Evolutionary conservation across 139 green algal species (phyloP).

Genomic region (Axilococcus clingmanii): DNA sequence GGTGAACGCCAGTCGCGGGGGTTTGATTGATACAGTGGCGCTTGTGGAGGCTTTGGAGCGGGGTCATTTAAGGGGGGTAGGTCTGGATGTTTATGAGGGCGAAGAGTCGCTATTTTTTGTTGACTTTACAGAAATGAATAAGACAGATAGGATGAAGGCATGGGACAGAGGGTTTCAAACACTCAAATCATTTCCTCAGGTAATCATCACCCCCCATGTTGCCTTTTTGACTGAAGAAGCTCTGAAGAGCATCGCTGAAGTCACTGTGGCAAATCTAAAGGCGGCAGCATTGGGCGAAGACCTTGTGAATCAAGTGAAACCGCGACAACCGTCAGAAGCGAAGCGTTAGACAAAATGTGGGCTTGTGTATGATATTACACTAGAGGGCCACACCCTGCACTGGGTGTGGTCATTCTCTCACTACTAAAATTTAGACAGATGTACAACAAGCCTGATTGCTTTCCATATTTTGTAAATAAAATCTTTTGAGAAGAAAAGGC

Average conservation of each 20-base stretch:
- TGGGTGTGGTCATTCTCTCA: no score
- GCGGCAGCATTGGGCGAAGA: slow-evolving; percentile 14
- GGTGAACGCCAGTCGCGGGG: slow-evolving; percentile 63
- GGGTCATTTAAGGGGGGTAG: slow-evolving; percentile 28
- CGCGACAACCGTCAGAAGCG: no score
- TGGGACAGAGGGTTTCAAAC: slow-evolving; percentile 3
- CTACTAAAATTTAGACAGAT: no score
- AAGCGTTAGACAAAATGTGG: no score
- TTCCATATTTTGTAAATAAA: neutral
- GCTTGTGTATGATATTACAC: no score
- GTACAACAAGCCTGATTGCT: neutral
- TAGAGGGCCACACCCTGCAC: no score
- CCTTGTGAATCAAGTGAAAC: slow-evolving; percentile 23
- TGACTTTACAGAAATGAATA: slow-evolving; percentile 26
- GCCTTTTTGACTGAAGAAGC: slow-evolving; percentile 77
- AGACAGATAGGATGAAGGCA: slow-evolving; percentile 16
- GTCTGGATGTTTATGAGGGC: slow-evolving; percentile 20
- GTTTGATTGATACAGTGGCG: slow-evolving; percentile 60
- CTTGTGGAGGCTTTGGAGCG: slow-evolving; percentile 39
- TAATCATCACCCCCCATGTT: slow-evolving; percentile 30
- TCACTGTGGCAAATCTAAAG: slow-evolving; percentile 50
- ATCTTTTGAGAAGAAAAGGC: neutral
- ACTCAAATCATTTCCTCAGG: slow-evolving; percentile 6
- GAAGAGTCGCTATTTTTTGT: slow-evolving; percentile 44
- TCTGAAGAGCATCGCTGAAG: slow-evolving; percentile 56